Evolutionary conservation across 176 grass and related monocot genomes (phyloP), one percentile per base, ranked within the genome.

Genomic region (Elymus sibiricus): DNA sequence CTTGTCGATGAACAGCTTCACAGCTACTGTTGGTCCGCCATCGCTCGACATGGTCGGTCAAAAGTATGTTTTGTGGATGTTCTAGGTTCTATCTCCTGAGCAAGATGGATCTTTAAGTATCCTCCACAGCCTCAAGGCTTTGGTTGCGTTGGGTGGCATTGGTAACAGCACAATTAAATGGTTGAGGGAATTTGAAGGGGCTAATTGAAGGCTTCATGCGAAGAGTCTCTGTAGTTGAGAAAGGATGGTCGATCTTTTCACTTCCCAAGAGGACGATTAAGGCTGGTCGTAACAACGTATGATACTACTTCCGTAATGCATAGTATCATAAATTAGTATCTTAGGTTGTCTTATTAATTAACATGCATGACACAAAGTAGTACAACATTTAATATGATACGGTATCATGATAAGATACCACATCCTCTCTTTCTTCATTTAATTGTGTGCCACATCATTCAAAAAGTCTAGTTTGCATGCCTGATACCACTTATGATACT

Each of bases 1-100:
- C 43, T 70, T 78, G 76, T 94, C 86, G 27, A 91, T 51, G 16
- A 86, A 47, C 5, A 94, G 64, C 63, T 86, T 94, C 11, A 91
- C 64, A 6, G 35, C 29, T 27, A 77, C 21, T 4, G 34, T 81
- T 16, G 38, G 70, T n/a, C 21, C 70, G 12, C 24, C 40, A 12
- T 4, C 46, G 34, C 24, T 74, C 40, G n/a, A 12, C 70, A 74
- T 74, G 22, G 39, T 74, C 16, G 70, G 3, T n/a, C 22, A 6
- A 24, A n/a, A n/a, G 27, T 55, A 9, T 47, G 42, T 44, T 4
- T 13, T 16, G 59, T 25, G 7, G n/a, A 28, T 32, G 14, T 65
- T 56, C 6, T 56, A 56, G 2, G 17, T 8, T 56, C 11, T 32
- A 32, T 21, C 13, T 66, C 0, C 6, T 9, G 19, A 64, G 26